Base-by-base conservation (phyloP, 306 rosid species). In the Vigna trinervia region DNA sequence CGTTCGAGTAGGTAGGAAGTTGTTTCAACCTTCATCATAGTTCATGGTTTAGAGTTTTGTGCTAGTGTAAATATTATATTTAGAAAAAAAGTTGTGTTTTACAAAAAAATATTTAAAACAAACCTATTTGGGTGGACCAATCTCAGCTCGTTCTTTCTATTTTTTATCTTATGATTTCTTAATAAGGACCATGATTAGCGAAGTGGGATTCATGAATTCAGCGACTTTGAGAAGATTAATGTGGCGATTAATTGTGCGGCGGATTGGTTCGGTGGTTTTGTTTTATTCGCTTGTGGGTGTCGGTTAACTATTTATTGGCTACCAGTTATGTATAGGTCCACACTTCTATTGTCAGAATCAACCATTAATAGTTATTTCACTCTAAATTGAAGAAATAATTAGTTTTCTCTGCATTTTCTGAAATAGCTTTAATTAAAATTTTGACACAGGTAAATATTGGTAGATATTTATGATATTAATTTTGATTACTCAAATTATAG, bases 271-370 rank as follows among this genome's bases (percentile, higher is more conserved):
- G 46, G 69, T 64, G 28, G 17, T 39, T 13, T 38, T 38, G 13
- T 62, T 62, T 62, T 61, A 3, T 36, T 14, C 0, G 26, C 12
- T 14, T 8, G 69, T 61, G 13, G 45, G 23, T 32, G 69, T 34
- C 46, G 69, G 69, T 36, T 62, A 32, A 61, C 20, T 32, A 14
- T 61, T 61, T 61, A 62, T 34, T 62, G 47, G 69, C 20, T 8
- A 34, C 20, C 13, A 32, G 46, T 15, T 34, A 6, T 6, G n/a
- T 6, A 15, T n/a, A 3, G 68, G 69, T 34, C 69, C 26, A 15
- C 69, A 15, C 46, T 32, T 59, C 43, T 28, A 34, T 34, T 34
- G 69, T 62, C 69, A 8, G 47, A 34, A n/a, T 15, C 69, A 34
- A 62, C 47, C 13, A 34, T 26, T 14, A 14, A 34, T 14, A 61